phyloP scores from a whole-genome alignment of 2,329 filamentous ascomycete genomes.

The Exophiala mesophila region DNA sequence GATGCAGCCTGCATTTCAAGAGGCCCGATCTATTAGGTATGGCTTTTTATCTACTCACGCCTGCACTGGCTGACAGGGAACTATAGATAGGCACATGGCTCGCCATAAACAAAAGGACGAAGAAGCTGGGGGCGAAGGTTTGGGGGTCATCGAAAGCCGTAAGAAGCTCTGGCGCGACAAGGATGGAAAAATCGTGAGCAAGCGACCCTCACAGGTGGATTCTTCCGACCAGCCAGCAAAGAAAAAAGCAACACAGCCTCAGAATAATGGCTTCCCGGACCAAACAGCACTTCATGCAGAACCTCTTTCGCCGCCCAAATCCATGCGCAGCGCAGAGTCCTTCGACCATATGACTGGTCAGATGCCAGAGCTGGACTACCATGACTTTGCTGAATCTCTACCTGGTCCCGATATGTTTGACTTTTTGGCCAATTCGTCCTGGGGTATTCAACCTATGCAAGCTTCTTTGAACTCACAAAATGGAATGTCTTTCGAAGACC shows the following conservation, averaged over 20 bases:
- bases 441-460: constrained; percentile 9
- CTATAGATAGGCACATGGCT: constrained; percentile 53
- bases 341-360: constrained; percentile 8
- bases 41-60: no score
- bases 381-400: constrained; percentile 7
- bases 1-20: constrained; percentile 59
- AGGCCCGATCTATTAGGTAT: constrained; percentile 55
- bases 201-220: constrained; percentile 23
- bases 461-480: background rate
- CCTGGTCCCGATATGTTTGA: constrained; percentile 17
- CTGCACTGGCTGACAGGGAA: no score
- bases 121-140: constrained; percentile 46
- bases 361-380: constrained; percentile 4
- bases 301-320: constrained; percentile 15
- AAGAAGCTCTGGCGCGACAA: constrained; percentile 46
- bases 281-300: constrained; percentile 2
- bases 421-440: constrained; percentile 19
- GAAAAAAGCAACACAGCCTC: constrained; percentile 3
- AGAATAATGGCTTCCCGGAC: background rate
- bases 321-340: constrained; percentile 8
- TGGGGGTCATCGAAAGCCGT: constrained; percentile 46
- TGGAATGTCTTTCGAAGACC: constrained; percentile 44
- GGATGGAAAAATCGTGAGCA: constrained; percentile 45
- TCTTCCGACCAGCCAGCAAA: background rate
- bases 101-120: constrained; percentile 49